Base-by-base conservation (phyloP, 257 asterid species). In the Hygrophila difformis region DNA sequence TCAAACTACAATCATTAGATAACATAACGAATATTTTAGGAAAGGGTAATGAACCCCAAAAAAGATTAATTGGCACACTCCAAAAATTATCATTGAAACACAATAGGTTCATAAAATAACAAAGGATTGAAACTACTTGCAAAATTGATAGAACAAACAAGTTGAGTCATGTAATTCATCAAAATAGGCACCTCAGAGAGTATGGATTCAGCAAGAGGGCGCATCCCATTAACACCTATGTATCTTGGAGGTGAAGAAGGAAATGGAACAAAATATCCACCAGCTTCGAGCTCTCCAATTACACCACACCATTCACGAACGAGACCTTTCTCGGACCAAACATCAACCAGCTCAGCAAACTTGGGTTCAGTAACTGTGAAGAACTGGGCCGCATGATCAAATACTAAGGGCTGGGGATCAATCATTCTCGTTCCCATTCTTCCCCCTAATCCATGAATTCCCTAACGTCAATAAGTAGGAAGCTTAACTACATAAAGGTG, bases 361-460 rank as follows among this genome's bases (percentile, higher is more conserved):
- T 49, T 53, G 37, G 93, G 83, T 44, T 84, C 82, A 31, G 63
- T 70, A 45, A 73, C 87, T 0, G 94, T 88, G 66, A 88, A 88
- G 74, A 88, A 88, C 76, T 88, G 97, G 55, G 96, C 93, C 8
- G 94, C 96, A 56, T 88, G 94, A 59, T 88, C 97, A 66, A 84
- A 84, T 47, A 65, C 56, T 55, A 88, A 57, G 47, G 73, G 46
- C 72, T 77, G 76, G 12, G 86, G 89, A 60, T 75, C 96, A 51
- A 84, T 65, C 38, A 33, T 55, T 75, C 97, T 63, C 56, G 97
- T 88, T 47, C 91, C 95, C 93, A 88, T 70, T 68, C 95, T 81
- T 69, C 95, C 97, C 56, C 97, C 97, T 56, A 84, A 68, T 40
- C 94, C 95, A 62, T 79, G 94, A 53, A 84, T 56, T 44, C 97